A percentile compares a stretch with the other conserved stretches of the same genome.
Conservation (phyloP, 169 alveolate species). For the Plasmodium adleri region DNA sequence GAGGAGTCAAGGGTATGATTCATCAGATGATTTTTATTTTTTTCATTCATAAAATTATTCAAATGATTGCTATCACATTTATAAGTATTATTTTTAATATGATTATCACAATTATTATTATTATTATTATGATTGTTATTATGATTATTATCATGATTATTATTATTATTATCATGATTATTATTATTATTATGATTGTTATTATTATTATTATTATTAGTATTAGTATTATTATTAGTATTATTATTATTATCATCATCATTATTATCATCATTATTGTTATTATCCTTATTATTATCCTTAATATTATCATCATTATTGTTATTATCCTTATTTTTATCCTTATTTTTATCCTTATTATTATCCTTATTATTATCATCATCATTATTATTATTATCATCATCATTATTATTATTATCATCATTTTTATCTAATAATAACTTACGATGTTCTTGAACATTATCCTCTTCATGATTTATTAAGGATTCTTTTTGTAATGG, state of each 20-base stretch:
- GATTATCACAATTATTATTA: not conserved
- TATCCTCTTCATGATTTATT: too few relatives aligned
- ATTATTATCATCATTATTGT: not conserved
- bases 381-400: not conserved
- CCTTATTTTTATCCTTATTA: not conserved
- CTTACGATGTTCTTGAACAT: too few relatives aligned
- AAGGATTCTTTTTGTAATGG: too few relatives aligned
- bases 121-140: not conserved
- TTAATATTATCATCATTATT: not conserved
- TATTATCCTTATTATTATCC: not conserved
- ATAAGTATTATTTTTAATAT: too few relatives aligned
- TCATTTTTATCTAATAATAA: not conserved
- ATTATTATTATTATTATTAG: not conserved
- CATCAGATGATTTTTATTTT: too few relatives aligned
- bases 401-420: not conserved
- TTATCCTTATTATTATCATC: not conserved
- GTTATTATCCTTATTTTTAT: not conserved
- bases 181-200: not conserved
- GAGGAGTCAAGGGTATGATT: too few relatives aligned
- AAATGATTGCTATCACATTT: too few relatives aligned
- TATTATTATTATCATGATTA: not conserved
- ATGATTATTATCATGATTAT: not conserved
- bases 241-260: not conserved
- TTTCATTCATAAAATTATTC: too few relatives aligned
- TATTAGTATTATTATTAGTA: not conserved